Base-by-base conservation (phyloP, 78 protist species). In the Parvularia atlantis region DNA sequence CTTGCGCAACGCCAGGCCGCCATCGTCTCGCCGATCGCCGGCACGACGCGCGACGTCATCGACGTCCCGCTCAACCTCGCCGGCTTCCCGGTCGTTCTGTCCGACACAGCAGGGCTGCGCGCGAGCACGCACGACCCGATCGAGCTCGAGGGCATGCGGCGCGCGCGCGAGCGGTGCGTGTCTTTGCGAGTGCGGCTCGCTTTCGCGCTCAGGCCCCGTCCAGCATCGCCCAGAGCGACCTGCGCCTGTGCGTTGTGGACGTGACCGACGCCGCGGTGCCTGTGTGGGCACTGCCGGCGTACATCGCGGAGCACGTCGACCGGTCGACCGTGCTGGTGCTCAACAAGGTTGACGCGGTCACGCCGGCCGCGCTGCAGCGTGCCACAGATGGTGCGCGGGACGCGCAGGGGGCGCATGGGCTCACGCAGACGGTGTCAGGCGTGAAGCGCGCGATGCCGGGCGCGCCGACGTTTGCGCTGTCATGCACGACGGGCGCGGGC, bases 11-110 rank as follows among this genome's bases (percentile, higher is more conserved):
- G 94, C 30, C 66, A 61, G 3, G 91, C 87, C 7, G 89, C 97
- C 6, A 93, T 93, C 28, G 95, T 91, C 35, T 78, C 89, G 35
- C 77, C 83, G 35, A 74, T 83, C 0, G 79, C 89, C 17, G 97
- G 97, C 57, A 92, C 96, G 0, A 92, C 97, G 10, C 73, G 97
- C 30, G 97, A 92, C 58, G 73, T 92, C 3, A 60, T 92, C 31
- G 88, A 85, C 54, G 90, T 90, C 24, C 9, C 66, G 16, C 44
- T 88, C 65, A 69, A 87, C 39, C 57, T 92, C 28, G 90, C 77
- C 20, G 95, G 97, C 26, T 84, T 54, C 37, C 92, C 93, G 0
- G 86, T 92, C 10, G 10, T 80, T 0, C 44, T 92, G n/a, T 62
- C 77, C 40, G 95, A 90, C 64, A 92, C 95, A 3, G 95, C 93